Percentiles rank a stretch among this genome's conserved stretches.
Conservation (phyloP, 352 stramenopile genomes). For the Pythium apleroticum region DNA sequence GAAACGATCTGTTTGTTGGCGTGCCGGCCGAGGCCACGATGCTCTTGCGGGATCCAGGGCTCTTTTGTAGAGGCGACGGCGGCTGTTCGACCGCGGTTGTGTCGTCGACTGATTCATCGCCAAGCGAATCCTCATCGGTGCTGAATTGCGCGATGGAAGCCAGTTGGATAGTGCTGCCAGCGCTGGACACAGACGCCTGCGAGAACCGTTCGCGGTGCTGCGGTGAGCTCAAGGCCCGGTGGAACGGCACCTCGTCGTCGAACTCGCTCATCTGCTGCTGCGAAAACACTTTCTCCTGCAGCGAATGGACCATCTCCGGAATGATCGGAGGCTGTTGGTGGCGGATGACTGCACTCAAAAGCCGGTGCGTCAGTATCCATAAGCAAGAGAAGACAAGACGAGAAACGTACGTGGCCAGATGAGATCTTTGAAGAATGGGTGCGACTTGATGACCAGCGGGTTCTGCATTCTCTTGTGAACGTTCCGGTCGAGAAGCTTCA, state of each 20-base stretch:
- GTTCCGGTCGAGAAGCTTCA: constrained; percentile 34
- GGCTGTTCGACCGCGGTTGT: background rate
- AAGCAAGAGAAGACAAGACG: background rate
- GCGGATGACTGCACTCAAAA: constrained; percentile 39
- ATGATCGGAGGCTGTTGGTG: constrained; percentile 44
- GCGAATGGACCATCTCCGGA: constrained; percentile 38
- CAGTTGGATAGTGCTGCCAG: constrained; percentile 5
- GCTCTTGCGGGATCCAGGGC: background rate
- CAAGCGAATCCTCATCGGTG: background rate
- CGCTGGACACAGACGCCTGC: constrained; percentile 15
- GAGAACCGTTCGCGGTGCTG: constrained; percentile 5
- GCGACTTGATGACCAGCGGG: constrained; percentile 89
- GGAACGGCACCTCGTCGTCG: constrained; percentile 45
- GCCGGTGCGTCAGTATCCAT: background rate
- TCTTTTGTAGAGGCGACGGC: background rate
- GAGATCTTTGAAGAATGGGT: constrained; percentile 90
- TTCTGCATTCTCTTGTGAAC: constrained; percentile 80
- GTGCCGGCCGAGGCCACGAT: background rate
- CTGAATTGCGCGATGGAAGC: constrained; percentile 19
- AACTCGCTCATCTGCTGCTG: constrained; percentile 31
- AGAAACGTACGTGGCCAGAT: constrained; percentile 77
- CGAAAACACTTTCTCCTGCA: constrained; percentile 31
- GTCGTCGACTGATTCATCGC: background rate
- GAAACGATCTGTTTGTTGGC: background rate
- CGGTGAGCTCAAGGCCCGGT: constrained; percentile 25